These are phyloP conservation scores for Epichloe festucae DNA, from an alignment of 2,329 filamentous ascomycete species.

Conservation along the genomic window DNA sequence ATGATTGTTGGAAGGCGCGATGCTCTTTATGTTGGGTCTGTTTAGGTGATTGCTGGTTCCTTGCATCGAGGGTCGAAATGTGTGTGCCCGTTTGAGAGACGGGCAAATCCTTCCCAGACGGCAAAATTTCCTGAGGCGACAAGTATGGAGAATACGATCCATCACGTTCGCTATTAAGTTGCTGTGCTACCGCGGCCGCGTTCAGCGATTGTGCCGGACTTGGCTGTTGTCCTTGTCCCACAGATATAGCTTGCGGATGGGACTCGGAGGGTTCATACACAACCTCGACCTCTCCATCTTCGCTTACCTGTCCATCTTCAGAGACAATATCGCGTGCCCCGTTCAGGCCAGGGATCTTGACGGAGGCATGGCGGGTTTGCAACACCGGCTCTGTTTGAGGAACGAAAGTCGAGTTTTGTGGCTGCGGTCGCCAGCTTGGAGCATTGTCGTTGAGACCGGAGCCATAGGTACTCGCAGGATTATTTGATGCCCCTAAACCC, in stretches of 20 bases:
- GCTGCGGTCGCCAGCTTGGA: not conserved
- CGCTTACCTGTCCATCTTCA: slow-evolving; percentile 70
- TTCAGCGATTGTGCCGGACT: not conserved
- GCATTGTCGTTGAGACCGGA: slow-evolving; percentile 5
- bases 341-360: slow-evolving; percentile 4
- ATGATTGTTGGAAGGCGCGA: not conserved
- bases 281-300: slow-evolving; percentile 46
- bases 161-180: slow-evolving; percentile 27
- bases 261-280: slow-evolving; percentile 32
- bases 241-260: not conserved
- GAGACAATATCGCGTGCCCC: slow-evolving; percentile 10
- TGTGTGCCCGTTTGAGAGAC: not conserved
- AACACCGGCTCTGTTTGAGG: not conserved
- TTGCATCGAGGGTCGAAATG: not conserved
- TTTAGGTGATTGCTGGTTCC: not conserved
- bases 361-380: not conserved
- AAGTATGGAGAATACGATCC: slow-evolving; percentile 40
- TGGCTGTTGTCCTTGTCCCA: not conserved
- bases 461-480: slow-evolving; percentile 8
- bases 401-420: not conserved
- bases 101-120: not conserved
- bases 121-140: slow-evolving; percentile 32
- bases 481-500: slow-evolving; percentile 15
- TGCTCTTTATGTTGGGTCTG: not conserved
- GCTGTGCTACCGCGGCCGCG: not conserved